Evolutionary conservation across 352 stramenopile genomes (phyloP), one percentile per base, ranked within the genome.

Genomic region (Pythium dissotocum): DNA sequence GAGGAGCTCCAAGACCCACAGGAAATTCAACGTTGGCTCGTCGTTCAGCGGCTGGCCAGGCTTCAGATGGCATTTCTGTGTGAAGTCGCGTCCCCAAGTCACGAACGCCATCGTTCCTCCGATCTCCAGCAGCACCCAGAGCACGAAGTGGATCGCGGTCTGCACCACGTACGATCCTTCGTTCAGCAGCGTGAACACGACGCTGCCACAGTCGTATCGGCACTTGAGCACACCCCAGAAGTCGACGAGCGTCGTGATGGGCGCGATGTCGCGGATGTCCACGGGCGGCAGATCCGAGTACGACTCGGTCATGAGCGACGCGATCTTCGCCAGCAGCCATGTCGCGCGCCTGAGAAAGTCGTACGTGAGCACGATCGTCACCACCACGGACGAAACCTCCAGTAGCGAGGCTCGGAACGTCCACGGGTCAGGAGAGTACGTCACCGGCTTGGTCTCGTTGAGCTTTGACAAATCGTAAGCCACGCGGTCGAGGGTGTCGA

Each of bases 301-400:
- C 49, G 83, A 91, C 52, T 91, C 79, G 0, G 79, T 88, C 35
- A 88, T 75, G 26, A 91, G 63, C 10, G 69, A 64, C 32, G 80
- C 61, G 32, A 71, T 59, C 33, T 61, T 67, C 2, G 51, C 33
- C 4, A 71, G 26, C 30, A 75, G 61, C 58, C 61, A 71, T 10
- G 38, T 46, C 33, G 65, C 35, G 6, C 67, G 67, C 16, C 9
- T 12, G 9, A 73, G 26, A n/a, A 69, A 69, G 42, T 76, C 64
- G 33, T 57, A 67, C 53, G 48, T 61, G 26, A 75, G 21, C 13
- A 69, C 9, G 32, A 69, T 53, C 9, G 51, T 58, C 7, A 70
- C 40, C 4, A 70, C 1, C 2, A 56, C 26, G 26, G 51, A 48
- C 28, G 62, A 70, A 10, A 35, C 30, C 18, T 73, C 61, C 42